Percentiles rank a stretch among this genome's conserved stretches.
Conservation (phyloP, 2,329 filamentous ascomycete species). For the Neoarthrinium moseri region DNA sequence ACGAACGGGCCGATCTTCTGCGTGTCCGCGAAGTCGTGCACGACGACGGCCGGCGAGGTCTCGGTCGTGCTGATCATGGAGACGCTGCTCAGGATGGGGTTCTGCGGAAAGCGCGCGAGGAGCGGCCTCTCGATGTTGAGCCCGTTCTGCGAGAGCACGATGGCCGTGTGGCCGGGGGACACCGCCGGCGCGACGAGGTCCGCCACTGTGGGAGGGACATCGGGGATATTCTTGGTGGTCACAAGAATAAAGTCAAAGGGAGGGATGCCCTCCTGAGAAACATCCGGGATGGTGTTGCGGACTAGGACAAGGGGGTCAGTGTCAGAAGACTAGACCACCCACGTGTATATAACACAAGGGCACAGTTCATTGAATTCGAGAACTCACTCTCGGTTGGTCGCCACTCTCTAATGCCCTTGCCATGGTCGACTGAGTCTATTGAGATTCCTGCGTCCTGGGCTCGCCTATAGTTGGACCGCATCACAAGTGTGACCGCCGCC, state of each 20-base stretch:
- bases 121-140: conserved; percentile 61
- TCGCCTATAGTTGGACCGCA: conserved; percentile 53
- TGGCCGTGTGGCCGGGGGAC: conserved; percentile 46
- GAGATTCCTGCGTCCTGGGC: conserved; percentile 48
- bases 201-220: conserved; percentile 45
- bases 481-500: conserved; percentile 52
- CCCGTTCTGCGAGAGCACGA: conserved; percentile 62
- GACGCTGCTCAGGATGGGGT: conserved; percentile 52
- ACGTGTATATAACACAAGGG: conserved; percentile 4
- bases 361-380: background rate
- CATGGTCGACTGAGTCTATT: conserved; percentile 57
- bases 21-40: conserved; percentile 51
- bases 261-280: conserved; percentile 26
- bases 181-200: conserved; percentile 52
- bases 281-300: conserved; percentile 45
- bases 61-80: conserved; percentile 52
- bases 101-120: conserved; percentile 46
- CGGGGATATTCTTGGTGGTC: conserved; percentile 58
- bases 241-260: conserved; percentile 56
- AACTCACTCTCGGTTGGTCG: conserved; percentile 33
- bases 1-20: conserved; percentile 51
- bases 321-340: too few relatives aligned
- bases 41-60: conserved; percentile 41
- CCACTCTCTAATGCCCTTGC: conserved; percentile 43
- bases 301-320: too few relatives aligned